Base-by-base conservation (phyloP, 768 basidiomycete genomes). In the Russula virescens region DNA sequence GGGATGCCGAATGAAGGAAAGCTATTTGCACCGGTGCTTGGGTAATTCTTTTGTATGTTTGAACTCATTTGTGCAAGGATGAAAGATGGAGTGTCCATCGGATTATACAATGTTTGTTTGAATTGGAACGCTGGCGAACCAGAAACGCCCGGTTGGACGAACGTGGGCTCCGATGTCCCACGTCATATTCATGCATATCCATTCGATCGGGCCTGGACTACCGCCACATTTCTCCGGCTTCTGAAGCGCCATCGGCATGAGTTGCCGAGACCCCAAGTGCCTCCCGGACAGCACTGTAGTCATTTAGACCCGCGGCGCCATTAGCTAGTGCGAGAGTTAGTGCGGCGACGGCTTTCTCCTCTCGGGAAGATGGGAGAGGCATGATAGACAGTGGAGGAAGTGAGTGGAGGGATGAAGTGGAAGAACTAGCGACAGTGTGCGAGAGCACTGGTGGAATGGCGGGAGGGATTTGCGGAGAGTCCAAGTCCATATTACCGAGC, bases 211-310 rank as follows among this genome's bases (percentile, higher is more conserved):
- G 34, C 48, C 57, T 23, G 18, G 52, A 51, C 55, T 55, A 50
- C 21, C 77, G 77, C 84, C 84, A 87, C 71, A 87, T 74, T 65
- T 85, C 84, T 40, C 86, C 86, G 9, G 77, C 78, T 62, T 82
- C 60, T 4, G 76, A 77, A 75, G 78, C 53, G 81, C 79, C 62
- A 61, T 63, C 23, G 66, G 64, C 23, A 71, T 66, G 59, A 57
- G 58, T 60, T 72, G 66, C 18, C 62, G 66, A 25, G 14, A 69
- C 65, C 10, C 68, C 69, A 50, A 82, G 74, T 46, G 77, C 66
- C 35, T 74, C 73, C 60, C 75, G 77, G 40, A 83, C 73, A 1
- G 80, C 78, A 57, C 75, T 74, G 60, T 86, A 86, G 68, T 87
- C 85, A 56, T 77, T 78, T 43, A 87, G 69, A 28, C 83, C 79